Percentiles rank a stretch among this genome's conserved stretches.
Evolutionary conservation across 192 early-diverging fungal species (phyloP).

Genomic region (Linnemannia schmuckeri): DNA sequence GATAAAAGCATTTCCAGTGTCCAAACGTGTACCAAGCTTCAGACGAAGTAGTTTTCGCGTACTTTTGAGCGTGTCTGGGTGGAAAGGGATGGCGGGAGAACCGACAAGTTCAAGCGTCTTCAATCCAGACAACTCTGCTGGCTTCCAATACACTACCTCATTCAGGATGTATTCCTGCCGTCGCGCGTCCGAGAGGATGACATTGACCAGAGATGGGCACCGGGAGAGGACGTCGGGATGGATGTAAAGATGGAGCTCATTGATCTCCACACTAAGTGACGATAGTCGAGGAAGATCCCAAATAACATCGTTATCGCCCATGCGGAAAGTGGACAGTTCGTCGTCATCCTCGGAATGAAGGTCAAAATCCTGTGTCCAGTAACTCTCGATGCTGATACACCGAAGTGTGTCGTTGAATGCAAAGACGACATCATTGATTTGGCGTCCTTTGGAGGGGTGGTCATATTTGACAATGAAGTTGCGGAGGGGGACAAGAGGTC

Average conservation of each 20-base stretch:
- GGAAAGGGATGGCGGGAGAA: neutral
- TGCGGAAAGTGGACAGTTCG: too few relatives aligned
- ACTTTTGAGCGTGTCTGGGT: neutral
- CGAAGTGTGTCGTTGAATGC: neutral
- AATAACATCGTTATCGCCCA: too few relatives aligned
- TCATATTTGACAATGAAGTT: too few relatives aligned
- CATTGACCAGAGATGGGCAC: neutral
- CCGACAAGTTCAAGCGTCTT: neutral
- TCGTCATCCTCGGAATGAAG: too few relatives aligned
- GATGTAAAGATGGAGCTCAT: neutral
- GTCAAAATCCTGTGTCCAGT: neutral
- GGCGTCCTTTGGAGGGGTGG: too few relatives aligned
- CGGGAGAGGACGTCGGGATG: neutral
- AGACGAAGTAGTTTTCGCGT: neutral
- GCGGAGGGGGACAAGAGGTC: too few relatives aligned
- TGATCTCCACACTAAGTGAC: too few relatives aligned
- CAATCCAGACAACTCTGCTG: neutral
- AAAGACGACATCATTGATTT: neutral
- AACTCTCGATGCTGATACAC: neutral
- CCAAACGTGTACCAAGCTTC: too few relatives aligned
- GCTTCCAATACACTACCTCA: neutral
- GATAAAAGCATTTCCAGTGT: neutral
- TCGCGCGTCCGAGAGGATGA: neutral
- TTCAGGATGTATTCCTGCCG: neutral
- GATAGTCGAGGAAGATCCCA: too few relatives aligned